Evolutionary conservation across 768 basidiomycete genomes (phyloP), one percentile per base, ranked within the genome.

Genomic region (Mycena vulgaris): DNA sequence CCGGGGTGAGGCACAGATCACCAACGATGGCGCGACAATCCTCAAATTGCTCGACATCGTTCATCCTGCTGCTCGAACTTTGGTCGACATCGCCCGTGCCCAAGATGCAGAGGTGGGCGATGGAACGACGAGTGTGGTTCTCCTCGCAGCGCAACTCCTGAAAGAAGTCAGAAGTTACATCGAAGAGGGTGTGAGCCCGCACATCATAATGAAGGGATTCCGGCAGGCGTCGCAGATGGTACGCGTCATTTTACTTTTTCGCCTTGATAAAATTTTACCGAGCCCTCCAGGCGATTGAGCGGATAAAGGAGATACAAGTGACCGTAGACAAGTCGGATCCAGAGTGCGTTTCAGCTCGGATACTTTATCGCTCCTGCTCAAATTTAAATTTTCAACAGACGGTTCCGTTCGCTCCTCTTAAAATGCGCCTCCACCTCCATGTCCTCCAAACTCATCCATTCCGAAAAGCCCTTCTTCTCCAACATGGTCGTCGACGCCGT

Each of bases 361-460:
- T 21, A 35, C 49, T 21, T 11, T 63, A 47, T 45, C 64, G 19
- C 9, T 57, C 31, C 49, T 62, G 21, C 65, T 78, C 60, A 77
- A 66, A 37, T 69, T 61, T 73, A n/a, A 45, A 39, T 13, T n/a
- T n/a, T 61, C 45, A 30, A 9, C 75, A 99, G 97, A 73, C 90
- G 90, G 75, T 98, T 99, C 89, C 96, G 92, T 55, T 95, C 96
- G 70, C 91, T 99, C 27, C 89, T 99, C 37, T 87, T 98, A 75
- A 97, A 98, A 85, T 98, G 96, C 81, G 98, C 98, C 30, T 93
- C 96, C 30, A 99, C 98, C 4, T 97, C 98, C n/a, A 98, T 99
- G 97, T 99, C 98, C 19, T 99, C 97, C 70, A 99, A 99, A 82
- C 90, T 99, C 69, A 98, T 99, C 75, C 97, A 98, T 80, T 96